Evolutionary conservation across 1,284 basidiomycete genomes (phyloP), one percentile per base, ranked within the genome.

Genomic region (Vanrija humicola): DNA sequence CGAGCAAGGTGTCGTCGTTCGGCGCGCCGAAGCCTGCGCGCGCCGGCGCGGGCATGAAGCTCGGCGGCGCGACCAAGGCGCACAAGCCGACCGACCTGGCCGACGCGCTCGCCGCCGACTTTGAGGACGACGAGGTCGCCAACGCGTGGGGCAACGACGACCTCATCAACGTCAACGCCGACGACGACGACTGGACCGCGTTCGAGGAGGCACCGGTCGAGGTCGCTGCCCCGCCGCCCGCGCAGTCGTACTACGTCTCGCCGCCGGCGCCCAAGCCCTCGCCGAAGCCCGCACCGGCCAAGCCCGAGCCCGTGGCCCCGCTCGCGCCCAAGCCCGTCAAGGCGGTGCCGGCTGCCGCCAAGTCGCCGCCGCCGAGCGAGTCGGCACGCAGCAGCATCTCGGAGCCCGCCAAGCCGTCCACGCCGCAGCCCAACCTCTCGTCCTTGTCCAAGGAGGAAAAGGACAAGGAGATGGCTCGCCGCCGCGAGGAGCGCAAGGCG

Each of bases 141-240:
- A 84, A 85, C 67, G 82, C 83, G 0, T 90, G 87, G 86, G 86
- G 84, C 5, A 77, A 57, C 18, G 77, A 76, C 26, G 89, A 95
- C 73, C 74, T 95, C 52, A 94, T 95, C 73, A 91, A 96, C 65
- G 85, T 96, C 9, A 86, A 92, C 69, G 90, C 88, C 1, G 56
- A 58, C 49, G 15, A 90, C 68, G 92, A 87, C 67, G 93, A 96
- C 71, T 96, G 93, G 93, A 88, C 84, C 65, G 87, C 87, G n/a
- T 93, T 93, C 62, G 89, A 91, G 75, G 84, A 81, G 54, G 88
- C 87, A 0, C 83, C 74, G 0, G 58, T 66, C 5, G 68, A 70
- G 6, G 65, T 66, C 44, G 65, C 68, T 1, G 67, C 71, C 6
- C 69, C 64, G 1, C 67, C 69, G 7, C 69, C 62, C 14, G 67